Conservation (phyloP, 257 asterid species). For the Striga asiatica region DNA sequence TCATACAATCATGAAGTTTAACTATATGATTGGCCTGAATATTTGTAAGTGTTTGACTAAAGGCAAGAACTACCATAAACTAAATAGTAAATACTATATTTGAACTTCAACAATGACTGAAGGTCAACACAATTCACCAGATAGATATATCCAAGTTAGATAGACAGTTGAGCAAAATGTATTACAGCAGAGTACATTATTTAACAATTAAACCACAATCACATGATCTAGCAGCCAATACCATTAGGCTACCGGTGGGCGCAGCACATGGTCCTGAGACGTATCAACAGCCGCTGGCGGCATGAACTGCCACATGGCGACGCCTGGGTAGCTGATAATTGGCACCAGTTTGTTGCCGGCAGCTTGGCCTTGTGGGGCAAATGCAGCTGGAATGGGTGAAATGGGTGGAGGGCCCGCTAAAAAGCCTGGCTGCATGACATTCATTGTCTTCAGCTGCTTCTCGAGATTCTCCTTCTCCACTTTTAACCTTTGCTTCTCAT, state of each 20-base stretch:
- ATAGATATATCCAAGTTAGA: constrained; percentile 26
- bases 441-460: constrained; percentile 67
- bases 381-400: constrained; percentile 59
- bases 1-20: no score
- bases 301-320: constrained; percentile 98
- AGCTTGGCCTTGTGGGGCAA: constrained; percentile 59
- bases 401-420: constrained; percentile 48
- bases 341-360: constrained; percentile 84
- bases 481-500: constrained; percentile 87
- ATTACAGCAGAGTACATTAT: constrained; percentile 22
- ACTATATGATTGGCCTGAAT: no score
- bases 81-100: no score
- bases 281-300: constrained; percentile 97
- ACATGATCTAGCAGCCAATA: constrained; percentile 15
- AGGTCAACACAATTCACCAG: constrained; percentile 25
- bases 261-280: constrained; percentile 93
- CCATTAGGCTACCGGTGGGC: constrained; percentile 91
- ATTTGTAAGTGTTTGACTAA: no score
- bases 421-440: constrained; percentile 44
- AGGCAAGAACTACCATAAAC: constrained; percentile 20
- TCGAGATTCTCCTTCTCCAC: constrained; percentile 86
- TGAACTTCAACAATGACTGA: constrained; percentile 22
- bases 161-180: constrained; percentile 17
- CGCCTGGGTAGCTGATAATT: constrained; percentile 82
- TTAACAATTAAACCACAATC: constrained; percentile 21